phyloP scores from a whole-genome alignment of 805 yeast species.

The Sungouiozyma intestinalis region DNA sequence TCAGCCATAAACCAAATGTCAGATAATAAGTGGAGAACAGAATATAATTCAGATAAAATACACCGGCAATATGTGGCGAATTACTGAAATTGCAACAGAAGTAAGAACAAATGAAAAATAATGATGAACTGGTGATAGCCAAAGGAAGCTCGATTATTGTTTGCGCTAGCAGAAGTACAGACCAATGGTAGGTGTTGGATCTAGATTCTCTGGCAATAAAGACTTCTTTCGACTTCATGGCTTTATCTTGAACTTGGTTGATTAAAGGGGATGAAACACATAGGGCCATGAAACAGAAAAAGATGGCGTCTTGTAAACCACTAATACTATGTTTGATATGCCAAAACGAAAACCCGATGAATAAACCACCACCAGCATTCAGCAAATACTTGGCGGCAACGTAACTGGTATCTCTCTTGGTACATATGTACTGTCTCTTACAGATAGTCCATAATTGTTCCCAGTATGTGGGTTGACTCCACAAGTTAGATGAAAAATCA shows the following conservation, averaged over 20 bases:
- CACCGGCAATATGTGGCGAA: slow-evolving; percentile 38
- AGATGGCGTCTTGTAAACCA: slow-evolving; percentile 54
- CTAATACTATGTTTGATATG: slow-evolving; percentile 40
- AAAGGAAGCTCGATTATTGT: slow-evolving; percentile 52
- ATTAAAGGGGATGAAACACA: slow-evolving; percentile 48
- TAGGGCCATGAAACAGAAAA: slow-evolving; percentile 50
- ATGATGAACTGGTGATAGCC: slow-evolving; percentile 37
- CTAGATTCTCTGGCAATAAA: slow-evolving; percentile 64
- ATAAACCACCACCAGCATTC: slow-evolving; percentile 45
- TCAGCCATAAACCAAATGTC: slow-evolving; percentile 39
- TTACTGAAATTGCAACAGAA: slow-evolving; percentile 37
- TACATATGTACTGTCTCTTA: slow-evolving; percentile 34
- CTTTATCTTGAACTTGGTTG: slow-evolving; percentile 56
- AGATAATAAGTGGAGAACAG: slow-evolving; percentile 34
- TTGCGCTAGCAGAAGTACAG: slow-evolving; percentile 45
- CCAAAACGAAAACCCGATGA: slow-evolving; percentile 69
- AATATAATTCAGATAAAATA: slow-evolving; percentile 36
- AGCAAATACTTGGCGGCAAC: slow-evolving; percentile 49
- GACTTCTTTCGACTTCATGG: slow-evolving; percentile 48
- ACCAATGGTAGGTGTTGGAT: slow-evolving; percentile 70
- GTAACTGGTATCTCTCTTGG: slow-evolving; percentile 54
- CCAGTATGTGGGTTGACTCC: slow-evolving; percentile 32
- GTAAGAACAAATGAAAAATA: slow-evolving; percentile 45
- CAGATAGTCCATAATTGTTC: slow-evolving; percentile 35
- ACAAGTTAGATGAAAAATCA: slow-evolving; percentile 11